Percentiles rank a stretch among this genome's conserved stretches.
phyloP scores from a whole-genome alignment of 2,329 filamentous ascomycete species.

The Verticillium longisporum region DNA sequence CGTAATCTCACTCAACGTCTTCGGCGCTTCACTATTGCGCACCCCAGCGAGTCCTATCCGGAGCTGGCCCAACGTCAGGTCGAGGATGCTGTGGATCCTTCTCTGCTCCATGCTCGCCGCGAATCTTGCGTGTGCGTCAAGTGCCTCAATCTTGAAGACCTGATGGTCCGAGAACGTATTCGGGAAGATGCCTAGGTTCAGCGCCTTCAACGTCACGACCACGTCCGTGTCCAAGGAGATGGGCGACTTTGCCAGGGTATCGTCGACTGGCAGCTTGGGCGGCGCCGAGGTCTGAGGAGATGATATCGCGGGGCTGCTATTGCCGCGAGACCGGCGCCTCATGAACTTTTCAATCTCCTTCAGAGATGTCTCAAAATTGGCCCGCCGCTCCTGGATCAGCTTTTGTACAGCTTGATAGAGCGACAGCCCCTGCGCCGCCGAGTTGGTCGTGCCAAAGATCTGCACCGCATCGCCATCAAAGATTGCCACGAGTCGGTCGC shows the following conservation, averaged over 20 bases:
- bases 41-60: constrained; percentile 83
- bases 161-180: constrained; percentile 89
- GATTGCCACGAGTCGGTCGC: constrained; percentile 81
- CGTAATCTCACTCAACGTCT: constrained; percentile 63
- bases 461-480: constrained; percentile 87
- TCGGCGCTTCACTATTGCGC: constrained; percentile 57
- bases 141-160: constrained; percentile 86
- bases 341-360: constrained; percentile 87
- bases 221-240: constrained; percentile 92
- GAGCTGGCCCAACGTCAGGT: constrained; percentile 85
- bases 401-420: constrained; percentile 83
- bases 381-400: constrained; percentile 78
- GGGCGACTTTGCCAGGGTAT: constrained; percentile 51
- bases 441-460: constrained; percentile 81
- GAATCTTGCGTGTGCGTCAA: constrained; percentile 84
- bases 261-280: constrained; percentile 35
- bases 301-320: constrained; percentile 21
- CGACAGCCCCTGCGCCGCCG: constrained; percentile 79
- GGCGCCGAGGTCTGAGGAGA: constrained; percentile 21
- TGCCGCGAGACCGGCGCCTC: constrained; percentile 57
- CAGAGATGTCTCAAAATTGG: constrained; percentile 77
- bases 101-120: constrained; percentile 66
- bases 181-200: constrained; percentile 87
- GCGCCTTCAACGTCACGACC: constrained; percentile 76
- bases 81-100: constrained; percentile 78